A percentile compares a stretch with the other conserved stretches of the same genome.
phyloP scores from a whole-genome alignment of 1,139 yeast genomes.

The Diutina catenulata region DNA sequence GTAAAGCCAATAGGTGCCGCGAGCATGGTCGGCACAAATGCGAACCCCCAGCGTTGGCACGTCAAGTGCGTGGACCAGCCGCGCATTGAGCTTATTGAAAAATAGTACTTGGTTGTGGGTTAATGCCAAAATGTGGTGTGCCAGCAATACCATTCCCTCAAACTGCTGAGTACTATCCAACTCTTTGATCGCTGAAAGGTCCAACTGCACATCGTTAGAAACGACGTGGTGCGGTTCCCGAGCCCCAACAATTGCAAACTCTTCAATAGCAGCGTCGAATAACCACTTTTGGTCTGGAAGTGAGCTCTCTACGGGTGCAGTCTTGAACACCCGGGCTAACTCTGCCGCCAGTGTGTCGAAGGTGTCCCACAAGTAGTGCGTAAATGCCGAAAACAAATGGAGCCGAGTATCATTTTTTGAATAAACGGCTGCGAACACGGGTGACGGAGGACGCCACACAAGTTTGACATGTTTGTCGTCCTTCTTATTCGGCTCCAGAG shows the following conservation, averaged over 20 bases:
- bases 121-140: no score
- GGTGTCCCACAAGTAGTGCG: background rate
- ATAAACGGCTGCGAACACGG: background rate
- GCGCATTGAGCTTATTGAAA: background rate
- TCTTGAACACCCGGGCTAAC: background rate
- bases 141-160: background rate
- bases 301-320: background rate
- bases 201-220: background rate
- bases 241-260: background rate
- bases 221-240: background rate
- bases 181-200: background rate
- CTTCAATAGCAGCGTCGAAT: background rate
- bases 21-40: conserved; percentile 7
- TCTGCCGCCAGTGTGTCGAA: background rate
- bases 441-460: background rate
- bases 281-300: background rate
- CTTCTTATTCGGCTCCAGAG: background rate
- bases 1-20: conserved; percentile 15
- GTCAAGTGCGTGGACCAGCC: background rate
- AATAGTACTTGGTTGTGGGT: no score
- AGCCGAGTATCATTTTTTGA: background rate
- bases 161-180: background rate
- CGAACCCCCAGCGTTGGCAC: background rate
- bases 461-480: conserved; percentile 2
- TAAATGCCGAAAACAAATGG: background rate